Evolutionary conservation across 1,284 basidiomycete species (phyloP).

Genomic region (Moesziomyces sp.): DNA sequence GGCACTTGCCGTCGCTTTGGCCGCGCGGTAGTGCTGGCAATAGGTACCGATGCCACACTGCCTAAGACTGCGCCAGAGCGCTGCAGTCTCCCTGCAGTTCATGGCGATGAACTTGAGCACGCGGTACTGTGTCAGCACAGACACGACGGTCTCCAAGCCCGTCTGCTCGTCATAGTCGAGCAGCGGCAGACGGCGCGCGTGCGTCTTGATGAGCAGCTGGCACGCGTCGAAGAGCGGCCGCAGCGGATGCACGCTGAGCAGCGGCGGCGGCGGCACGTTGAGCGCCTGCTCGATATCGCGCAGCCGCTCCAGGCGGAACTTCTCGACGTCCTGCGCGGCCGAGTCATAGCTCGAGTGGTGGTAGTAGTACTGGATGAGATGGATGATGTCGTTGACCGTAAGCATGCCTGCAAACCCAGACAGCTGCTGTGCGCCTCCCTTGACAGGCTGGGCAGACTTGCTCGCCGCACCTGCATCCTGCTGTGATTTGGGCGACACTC

Average conservation of each 20-base stretch:
- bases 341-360: conserved; percentile 76
- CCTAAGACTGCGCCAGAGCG: conserved; percentile 78
- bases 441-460: too few species aligned
- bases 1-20: background rate
- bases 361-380: conserved; percentile 66
- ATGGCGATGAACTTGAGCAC: conserved; percentile 98
- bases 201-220: conserved; percentile 89
- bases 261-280: conserved; percentile 89
- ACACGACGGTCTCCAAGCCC: conserved; percentile 93
- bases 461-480: too few species aligned
- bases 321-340: conserved; percentile 90
- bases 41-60: conserved; percentile 94
- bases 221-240: conserved; percentile 91
- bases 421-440: conserved; percentile 23
- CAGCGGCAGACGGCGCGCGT: conserved; percentile 91
- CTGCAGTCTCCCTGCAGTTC: conserved; percentile 72
- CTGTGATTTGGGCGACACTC: conserved; percentile 17
- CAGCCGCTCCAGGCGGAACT: conserved; percentile 80
- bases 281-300: conserved; percentile 90
- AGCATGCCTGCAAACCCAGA: conserved; percentile 67
- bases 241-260: conserved; percentile 85
- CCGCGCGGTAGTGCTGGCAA: conserved; percentile 69
- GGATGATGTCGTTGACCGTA: conserved; percentile 67
- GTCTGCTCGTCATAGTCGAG: conserved; percentile 94
- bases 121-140: conserved; percentile 95